These are phyloP conservation scores for Hymenoscyphus occultus DNA, from an alignment of 2,329 filamentous ascomycete genomes.

Conservation along the genomic window DNA sequence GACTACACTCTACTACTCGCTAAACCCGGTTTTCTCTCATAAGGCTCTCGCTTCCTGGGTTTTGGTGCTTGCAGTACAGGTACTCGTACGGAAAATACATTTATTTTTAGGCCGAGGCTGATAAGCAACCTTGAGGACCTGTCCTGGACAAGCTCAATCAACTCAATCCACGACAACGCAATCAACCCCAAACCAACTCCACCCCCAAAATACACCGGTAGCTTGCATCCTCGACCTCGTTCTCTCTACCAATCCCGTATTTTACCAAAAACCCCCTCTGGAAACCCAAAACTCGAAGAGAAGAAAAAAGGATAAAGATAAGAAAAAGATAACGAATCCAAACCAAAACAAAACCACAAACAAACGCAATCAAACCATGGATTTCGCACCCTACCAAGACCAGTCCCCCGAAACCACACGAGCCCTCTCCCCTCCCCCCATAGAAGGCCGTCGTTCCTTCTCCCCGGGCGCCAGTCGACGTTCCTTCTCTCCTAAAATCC, in stretches of 20 bases:
- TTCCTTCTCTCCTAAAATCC: constrained; percentile 54
- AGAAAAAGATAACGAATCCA: too few relatives aligned
- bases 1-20: too few relatives aligned
- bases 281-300: too few relatives aligned
- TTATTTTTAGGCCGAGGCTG: constrained; percentile 1
- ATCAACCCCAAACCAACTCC: neutral
- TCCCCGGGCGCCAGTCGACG: constrained; percentile 34
- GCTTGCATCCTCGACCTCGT: neutral
- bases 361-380: constrained; percentile 52
- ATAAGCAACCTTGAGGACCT: neutral
- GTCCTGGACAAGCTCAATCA: neutral
- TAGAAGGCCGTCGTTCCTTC: constrained; percentile 5
- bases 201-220: neutral
- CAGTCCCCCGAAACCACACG: constrained; percentile 81
- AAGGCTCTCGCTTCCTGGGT: too few relatives aligned
- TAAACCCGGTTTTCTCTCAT: too few relatives aligned
- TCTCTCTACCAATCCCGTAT: neutral
- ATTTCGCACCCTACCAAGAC: constrained; percentile 97
- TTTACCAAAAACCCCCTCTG: neutral
- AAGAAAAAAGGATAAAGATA: neutral
- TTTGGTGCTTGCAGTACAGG: too few relatives aligned
- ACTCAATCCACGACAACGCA: constrained; percentile 8
- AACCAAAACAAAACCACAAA: neutral
- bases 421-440: constrained; percentile 66
- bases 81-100: too few relatives aligned